Evolutionary conservation across 345 rosid species (phyloP), one percentile per base, ranked within the genome.

Genomic region (Laguncularia racemosa): DNA sequence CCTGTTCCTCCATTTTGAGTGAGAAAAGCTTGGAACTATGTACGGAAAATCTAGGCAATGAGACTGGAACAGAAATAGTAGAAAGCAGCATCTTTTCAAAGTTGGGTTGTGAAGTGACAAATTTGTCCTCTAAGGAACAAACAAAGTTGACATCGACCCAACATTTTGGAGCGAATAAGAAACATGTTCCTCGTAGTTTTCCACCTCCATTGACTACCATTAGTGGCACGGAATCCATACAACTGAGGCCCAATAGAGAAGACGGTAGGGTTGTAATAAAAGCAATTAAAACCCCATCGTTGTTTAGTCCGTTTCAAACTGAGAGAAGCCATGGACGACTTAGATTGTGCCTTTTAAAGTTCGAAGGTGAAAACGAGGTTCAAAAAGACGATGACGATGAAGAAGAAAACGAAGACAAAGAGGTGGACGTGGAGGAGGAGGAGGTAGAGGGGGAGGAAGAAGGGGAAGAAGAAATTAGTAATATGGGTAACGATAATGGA

Each of bases 181-280:
- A 60, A 69, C 58, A 50, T n/a, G 61, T 5, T 17, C 8, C 52
- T 61, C 77, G 70, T 28, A 74, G 72, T 33, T 83, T 81, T 60
- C 98, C 98, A 14, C 98, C 95, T 49, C 93, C 93, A 2, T 65
- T 92, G 72, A 81, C 95, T 3, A 84, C 88, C 44, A 80, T 92
- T 60, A 67, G 75, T 4, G 88, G 95, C 26, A 46, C 59, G 4
- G 73, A 76, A 46, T 59, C 75, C 49, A 53, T 92, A 16, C 88
- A 64, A 33, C 63, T 89, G 8, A 73, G 81, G 65, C 60, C 98
- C 56, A 76, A 74, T 75, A 77, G 98, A 0, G 89, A 86, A 65
- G 80, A 76, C 11, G 97, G 98, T 23, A 62, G 91, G 56, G 56
- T 92, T 52, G 77, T 92, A 14, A 73, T 92, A 54, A 67, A 58